Conservation (phyloP, 176 grass and related monocot species). For the Panicum miliaceum region DNA sequence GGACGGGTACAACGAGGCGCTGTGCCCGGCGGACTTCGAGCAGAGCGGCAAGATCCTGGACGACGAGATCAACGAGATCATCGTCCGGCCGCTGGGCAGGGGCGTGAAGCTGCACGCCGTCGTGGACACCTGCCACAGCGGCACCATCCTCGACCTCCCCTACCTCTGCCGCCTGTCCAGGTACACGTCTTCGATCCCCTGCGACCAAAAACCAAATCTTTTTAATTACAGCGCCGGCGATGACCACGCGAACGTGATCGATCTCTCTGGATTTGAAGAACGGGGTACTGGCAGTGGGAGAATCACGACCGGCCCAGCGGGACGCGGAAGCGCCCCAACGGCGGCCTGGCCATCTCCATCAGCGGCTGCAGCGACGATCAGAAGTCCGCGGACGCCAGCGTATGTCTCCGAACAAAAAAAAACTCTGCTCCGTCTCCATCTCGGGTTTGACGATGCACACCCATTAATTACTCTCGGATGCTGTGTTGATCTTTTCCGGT, state of each 20-base stretch:
- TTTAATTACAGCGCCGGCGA: not conserved
- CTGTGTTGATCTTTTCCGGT: no score
- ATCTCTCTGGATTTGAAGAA: slow-evolving; percentile 37
- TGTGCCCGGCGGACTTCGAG: slow-evolving; percentile 87
- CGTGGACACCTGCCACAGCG: slow-evolving; percentile 92
- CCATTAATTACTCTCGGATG: no score
- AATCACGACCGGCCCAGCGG: slow-evolving; percentile 43
- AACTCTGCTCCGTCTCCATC: not conserved
- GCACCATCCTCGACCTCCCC: slow-evolving; percentile 83
- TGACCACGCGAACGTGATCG: not conserved
- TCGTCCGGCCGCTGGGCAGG: slow-evolving; percentile 61
- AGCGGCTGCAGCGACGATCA: slow-evolving; percentile 65
- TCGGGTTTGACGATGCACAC: no score
- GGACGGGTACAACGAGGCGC: slow-evolving; percentile 86
- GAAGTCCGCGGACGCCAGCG: slow-evolving; percentile 49
- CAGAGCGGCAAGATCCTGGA: slow-evolving; percentile 57
- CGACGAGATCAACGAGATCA: slow-evolving; percentile 61
- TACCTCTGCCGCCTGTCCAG: slow-evolving; percentile 83
- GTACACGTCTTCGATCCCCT: not conserved
- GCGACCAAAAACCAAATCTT: not conserved
- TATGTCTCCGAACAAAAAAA: not conserved
- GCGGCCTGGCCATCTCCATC: slow-evolving; percentile 81
- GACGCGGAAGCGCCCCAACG: slow-evolving; percentile 49
- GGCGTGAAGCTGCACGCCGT: slow-evolving; percentile 87
- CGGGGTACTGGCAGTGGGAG: slow-evolving; percentile 85